Conservation (phyloP, 2,329 filamentous ascomycete species). For the Alternaria burnsii region DNA sequence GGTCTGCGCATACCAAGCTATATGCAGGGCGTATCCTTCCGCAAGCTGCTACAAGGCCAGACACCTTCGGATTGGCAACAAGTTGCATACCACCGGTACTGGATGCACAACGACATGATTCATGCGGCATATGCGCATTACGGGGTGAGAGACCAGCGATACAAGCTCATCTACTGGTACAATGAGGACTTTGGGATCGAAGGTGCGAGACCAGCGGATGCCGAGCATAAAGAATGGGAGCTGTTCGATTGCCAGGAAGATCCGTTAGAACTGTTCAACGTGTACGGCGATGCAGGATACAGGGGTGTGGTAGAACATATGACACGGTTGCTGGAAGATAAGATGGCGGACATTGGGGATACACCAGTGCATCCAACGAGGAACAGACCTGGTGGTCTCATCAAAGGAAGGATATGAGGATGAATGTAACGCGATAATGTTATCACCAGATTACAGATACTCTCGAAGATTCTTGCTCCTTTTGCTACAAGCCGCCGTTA, state of each 20-base stretch:
- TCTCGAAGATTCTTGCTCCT: background rate
- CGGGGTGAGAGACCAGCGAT: constrained; percentile 60
- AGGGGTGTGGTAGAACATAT: constrained; percentile 43
- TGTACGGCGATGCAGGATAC: constrained; percentile 50
- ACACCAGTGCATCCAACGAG: constrained; percentile 41
- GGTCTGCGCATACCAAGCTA: constrained; percentile 55
- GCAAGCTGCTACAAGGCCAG: constrained; percentile 46
- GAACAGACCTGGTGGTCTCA: background rate
- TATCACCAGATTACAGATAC: background rate
- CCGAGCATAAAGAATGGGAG: constrained; percentile 61
- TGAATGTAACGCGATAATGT: background rate
- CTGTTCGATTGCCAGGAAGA: constrained; percentile 63
- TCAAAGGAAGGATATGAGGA: background rate
- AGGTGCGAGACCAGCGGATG: constrained; percentile 54
- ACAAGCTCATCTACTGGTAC: constrained; percentile 67
- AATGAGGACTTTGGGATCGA: constrained; percentile 59
- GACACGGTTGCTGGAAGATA: constrained; percentile 48
- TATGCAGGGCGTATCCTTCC: constrained; percentile 62
- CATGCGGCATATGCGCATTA: constrained; percentile 63
- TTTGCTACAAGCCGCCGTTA: background rate
- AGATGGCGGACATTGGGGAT: constrained; percentile 64
- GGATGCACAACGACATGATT: constrained; percentile 63
- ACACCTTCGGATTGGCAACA: constrained; percentile 60
- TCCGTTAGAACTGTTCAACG: constrained; percentile 57
- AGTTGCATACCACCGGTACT: constrained; percentile 64